Evolutionary conservation across 306 rosid genomes (phyloP).

Genomic region (Myrica gale): DNA sequence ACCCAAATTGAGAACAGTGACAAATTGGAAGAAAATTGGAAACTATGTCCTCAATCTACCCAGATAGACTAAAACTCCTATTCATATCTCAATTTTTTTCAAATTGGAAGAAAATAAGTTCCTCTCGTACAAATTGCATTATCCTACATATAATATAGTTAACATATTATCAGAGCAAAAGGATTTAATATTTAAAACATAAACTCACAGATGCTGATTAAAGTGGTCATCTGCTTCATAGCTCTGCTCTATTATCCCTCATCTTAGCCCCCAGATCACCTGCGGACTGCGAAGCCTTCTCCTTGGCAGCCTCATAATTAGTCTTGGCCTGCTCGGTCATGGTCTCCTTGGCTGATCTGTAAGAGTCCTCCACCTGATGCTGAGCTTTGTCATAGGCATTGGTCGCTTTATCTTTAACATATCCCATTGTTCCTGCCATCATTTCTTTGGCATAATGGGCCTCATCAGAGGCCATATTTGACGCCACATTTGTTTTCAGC

Average conservation of each 20-base stretch:
- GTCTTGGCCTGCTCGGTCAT: constrained; percentile 33
- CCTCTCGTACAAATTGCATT: neutral
- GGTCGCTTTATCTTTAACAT: constrained; percentile 29
- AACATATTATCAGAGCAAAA: constrained; percentile 2
- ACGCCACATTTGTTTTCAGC: constrained; percentile 13
- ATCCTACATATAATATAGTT: neutral
- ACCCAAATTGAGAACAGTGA: no score
- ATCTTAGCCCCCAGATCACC: constrained; percentile 54
- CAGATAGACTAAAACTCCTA: no score
- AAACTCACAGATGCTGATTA: constrained; percentile 15
- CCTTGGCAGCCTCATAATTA: constrained; percentile 58
- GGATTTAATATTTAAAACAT: neutral
- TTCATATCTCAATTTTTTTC: neutral
- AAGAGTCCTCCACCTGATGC: constrained; percentile 28
- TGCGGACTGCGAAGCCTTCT: constrained; percentile 52
- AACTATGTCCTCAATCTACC: no score
- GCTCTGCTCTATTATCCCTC: constrained; percentile 36
- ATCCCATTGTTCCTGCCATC: constrained; percentile 7
- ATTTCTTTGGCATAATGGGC: constrained; percentile 19
- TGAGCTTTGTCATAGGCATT: constrained; percentile 40
- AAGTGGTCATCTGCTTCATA: constrained; percentile 26
- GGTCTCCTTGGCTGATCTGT: constrained; percentile 27
- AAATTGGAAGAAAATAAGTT: neutral
- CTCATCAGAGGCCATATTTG: constrained; percentile 18
- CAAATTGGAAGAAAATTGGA: no score